These are phyloP conservation scores for Aegilops longissima DNA, from an alignment of 176 grass and related monocot genomes.

Conservation along the genomic window DNA sequence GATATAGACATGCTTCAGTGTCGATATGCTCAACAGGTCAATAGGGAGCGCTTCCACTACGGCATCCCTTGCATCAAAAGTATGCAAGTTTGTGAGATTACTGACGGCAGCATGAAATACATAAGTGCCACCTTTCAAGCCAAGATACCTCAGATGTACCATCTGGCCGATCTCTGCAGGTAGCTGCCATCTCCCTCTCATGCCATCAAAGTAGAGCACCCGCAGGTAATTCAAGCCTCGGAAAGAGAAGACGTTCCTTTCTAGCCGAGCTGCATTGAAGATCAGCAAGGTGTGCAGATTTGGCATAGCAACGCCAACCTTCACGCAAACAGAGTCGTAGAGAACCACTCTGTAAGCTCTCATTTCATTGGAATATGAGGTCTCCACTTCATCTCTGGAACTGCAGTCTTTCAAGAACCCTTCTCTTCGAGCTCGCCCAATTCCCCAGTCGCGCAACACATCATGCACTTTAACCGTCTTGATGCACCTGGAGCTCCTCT, in stretches of 20 bases:
- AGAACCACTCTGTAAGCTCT: conserved; percentile 21
- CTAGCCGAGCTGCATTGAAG: not conserved
- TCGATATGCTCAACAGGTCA: not conserved
- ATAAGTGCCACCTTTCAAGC: conserved; percentile 19
- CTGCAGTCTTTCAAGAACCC: conserved; percentile 16
- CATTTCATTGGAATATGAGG: conserved; percentile 12
- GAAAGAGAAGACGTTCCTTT: not conserved
- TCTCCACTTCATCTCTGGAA: conserved; percentile 13
- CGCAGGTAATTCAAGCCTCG: not conserved
- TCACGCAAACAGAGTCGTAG: not conserved
- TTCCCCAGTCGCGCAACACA: conserved; percentile 15
- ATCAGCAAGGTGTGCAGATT: conserved; percentile 20
- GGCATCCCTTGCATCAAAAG: conserved; percentile 23
- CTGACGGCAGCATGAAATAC: not conserved
- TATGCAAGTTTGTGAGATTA: conserved; percentile 14
- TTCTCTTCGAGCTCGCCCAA: conserved; percentile 8
- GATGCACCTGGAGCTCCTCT: not conserved
- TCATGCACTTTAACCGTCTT: conserved; percentile 1
- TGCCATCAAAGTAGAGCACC: conserved; percentile 2
- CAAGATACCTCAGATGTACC: conserved; percentile 23
- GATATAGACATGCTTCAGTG: not conserved
- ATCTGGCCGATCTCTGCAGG: not conserved
- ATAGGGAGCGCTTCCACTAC: not conserved
- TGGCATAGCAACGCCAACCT: not conserved
- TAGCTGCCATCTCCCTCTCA: conserved; percentile 1